phyloP scores from a whole-genome alignment of 2,329 filamentous ascomycete genomes.

The Claviceps cyperi region DNA sequence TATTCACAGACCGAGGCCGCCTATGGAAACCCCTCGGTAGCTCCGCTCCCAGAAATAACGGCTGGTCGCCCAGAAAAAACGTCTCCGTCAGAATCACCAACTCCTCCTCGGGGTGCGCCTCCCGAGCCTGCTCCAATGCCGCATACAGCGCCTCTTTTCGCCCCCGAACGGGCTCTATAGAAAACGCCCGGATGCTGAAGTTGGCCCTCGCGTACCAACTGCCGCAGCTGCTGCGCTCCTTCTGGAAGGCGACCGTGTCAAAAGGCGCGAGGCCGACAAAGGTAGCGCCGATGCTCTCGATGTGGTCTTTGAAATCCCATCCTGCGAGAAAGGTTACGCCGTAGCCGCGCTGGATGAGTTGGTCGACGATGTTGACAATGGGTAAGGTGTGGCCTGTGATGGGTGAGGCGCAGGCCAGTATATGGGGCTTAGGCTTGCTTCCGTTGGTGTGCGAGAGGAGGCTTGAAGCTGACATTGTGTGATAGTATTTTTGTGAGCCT shows the following conservation, averaged over 20 bases:
- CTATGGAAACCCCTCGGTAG: slow-evolving; percentile 22
- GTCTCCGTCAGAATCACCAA: slow-evolving; percentile 30
- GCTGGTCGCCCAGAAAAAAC: slow-evolving; percentile 21
- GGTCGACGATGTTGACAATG: slow-evolving; percentile 18
- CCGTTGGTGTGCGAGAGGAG: not conserved
- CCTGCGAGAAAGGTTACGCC: slow-evolving; percentile 27
- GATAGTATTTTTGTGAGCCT: not conserved
- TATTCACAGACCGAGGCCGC: slow-evolving; percentile 22
- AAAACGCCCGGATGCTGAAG: not conserved
- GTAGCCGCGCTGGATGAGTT: slow-evolving; percentile 25
- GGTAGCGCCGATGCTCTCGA: not conserved
- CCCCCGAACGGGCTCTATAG: not conserved
- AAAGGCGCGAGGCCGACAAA: not conserved
- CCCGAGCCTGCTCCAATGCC: not conserved
- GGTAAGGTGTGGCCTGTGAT: slow-evolving; percentile 19
- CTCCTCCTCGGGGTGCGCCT: slow-evolving; percentile 14
- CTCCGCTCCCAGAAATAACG: slow-evolving; percentile 23
- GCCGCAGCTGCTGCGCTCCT: not conserved
- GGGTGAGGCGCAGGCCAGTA: slow-evolving; percentile 16
- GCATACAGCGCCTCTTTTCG: not conserved
- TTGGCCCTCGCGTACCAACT: fast-evolving
- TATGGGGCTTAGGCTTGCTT: slow-evolving; percentile 12
- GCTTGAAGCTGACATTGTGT: not conserved
- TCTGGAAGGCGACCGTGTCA: not conserved
- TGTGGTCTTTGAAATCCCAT: slow-evolving; percentile 17